Evolutionary conservation across 805 yeast species (phyloP), one percentile per base, ranked within the genome.

Genomic region (Metschnikowia borealis): DNA sequence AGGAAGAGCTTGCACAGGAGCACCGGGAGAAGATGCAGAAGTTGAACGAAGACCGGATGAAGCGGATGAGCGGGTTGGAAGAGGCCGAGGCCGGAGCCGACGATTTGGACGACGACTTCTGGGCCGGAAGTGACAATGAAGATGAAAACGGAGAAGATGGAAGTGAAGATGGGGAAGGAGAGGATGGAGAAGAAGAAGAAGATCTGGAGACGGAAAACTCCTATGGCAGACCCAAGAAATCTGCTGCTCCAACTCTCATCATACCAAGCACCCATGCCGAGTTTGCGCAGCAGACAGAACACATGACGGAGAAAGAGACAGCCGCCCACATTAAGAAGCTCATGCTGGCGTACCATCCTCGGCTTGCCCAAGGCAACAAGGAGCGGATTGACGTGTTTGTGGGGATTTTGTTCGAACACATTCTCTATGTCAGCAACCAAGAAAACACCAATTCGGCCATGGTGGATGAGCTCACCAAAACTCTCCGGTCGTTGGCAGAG

Each of bases 311-410:
- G 38, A 62, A 62, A 14, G 77, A 80, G 32, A 80, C 81, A 15
- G 66, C 79, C 17, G 64, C 67, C 2, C 67, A 77, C 26, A 73
- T 88, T 26, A 77, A 79, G 46, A 76, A 78, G 50, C 77, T 90
- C 38, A 68, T 87, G 50, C 76, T 75, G 46, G 63, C 73, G 0
- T 82, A 84, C 66, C 89, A 87, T 54, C 96, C 97, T 13, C 82
- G 84, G 54, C 73, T 87, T 47, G 89, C 87, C 2, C 79, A 75
- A 49, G 97, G 96, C 2, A 90, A 92, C 65, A 89, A 88, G 62
- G 87, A 83, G 52, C 84, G 79, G 60, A 68, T 87, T 56, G 87
- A 84, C 21, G 62, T 57, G 2, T 85, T 91, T 60, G 78, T 87
- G 1, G 75, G 79, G 3, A 78, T 87, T 8, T 57, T 90, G 13